Percentiles rank a stretch among this genome's conserved stretches.
Evolutionary conservation across 768 basidiomycete genomes (phyloP).

Genomic region (Suillus lakei): DNA sequence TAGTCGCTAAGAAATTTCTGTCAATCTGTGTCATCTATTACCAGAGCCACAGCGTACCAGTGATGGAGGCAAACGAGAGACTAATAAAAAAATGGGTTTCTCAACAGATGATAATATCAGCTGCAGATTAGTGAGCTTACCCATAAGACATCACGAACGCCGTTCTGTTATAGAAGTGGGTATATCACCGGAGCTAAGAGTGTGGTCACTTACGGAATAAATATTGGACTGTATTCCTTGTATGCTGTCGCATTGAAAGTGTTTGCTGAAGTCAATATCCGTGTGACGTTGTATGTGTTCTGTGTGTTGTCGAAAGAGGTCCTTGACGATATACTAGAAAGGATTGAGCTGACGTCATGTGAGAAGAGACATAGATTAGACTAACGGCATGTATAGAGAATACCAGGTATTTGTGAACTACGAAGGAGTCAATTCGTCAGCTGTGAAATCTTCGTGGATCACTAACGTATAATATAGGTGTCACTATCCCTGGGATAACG

Average conservation of each 20-base stretch:
- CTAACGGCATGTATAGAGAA: constrained; percentile 62
- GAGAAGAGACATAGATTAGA: constrained; percentile 7
- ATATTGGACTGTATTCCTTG: constrained; percentile 61
- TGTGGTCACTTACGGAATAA: constrained; percentile 46
- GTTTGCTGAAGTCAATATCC: constrained; percentile 55
- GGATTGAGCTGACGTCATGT: constrained; percentile 6
- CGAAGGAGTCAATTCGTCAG: constrained; percentile 3
- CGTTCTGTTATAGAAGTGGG: constrained; percentile 17
- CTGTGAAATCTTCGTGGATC: constrained; percentile 44
- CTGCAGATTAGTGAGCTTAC: constrained; percentile 15
- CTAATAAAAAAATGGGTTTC: constrained; percentile 59
- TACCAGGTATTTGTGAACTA: constrained; percentile 69
- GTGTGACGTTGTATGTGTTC: constrained; percentile 57
- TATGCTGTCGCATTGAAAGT: constrained; percentile 62
- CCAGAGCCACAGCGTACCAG: constrained; percentile 50
- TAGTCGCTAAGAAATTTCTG: constrained; percentile 25
- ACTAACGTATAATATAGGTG: constrained; percentile 51
- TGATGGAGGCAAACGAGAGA: constrained; percentile 81
- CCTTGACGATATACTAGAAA: constrained; percentile 58
- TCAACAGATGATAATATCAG: too few species aligned
- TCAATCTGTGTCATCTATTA: background rate
- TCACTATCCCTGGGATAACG: constrained; percentile 32
- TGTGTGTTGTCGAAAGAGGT: constrained; percentile 66
- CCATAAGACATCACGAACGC: constrained; percentile 37
- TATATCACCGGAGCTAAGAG: constrained; percentile 15